These are phyloP conservation scores for Xylaria sp. DNA, from an alignment of 2,329 filamentous ascomycete genomes.

Conservation along the genomic window DNA sequence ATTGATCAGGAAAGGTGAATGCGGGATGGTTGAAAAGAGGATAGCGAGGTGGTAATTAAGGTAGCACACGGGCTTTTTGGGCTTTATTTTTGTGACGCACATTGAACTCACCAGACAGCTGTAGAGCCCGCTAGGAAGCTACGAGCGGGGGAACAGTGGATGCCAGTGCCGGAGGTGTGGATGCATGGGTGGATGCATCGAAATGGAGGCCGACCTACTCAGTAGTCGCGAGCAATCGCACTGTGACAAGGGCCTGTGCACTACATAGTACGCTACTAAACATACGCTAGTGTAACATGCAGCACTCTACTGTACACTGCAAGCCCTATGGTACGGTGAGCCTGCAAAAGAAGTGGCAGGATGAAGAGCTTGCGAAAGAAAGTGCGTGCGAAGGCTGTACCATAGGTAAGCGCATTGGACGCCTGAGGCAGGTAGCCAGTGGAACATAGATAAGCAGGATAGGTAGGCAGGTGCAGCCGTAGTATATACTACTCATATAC, in stretches of 20 bases:
- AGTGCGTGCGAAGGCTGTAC: background rate
- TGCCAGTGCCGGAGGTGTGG: constrained; percentile 36
- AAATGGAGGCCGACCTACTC: constrained; percentile 23
- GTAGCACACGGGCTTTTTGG: constrained; percentile 57
- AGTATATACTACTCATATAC: background rate
- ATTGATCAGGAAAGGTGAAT: constrained; percentile 61
- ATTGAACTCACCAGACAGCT: constrained; percentile 49
- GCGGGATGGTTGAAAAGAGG: constrained; percentile 63
- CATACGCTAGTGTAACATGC: background rate
- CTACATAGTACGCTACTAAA: background rate
- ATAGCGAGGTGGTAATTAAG: constrained; percentile 57
- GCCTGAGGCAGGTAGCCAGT: background rate
- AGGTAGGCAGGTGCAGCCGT: background rate
- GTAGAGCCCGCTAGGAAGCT: constrained; percentile 50
- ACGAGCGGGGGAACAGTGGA: constrained; percentile 40
- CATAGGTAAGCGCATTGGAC: background rate
- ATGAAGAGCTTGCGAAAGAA: background rate
- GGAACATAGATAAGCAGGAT: background rate
- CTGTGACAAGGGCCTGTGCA: constrained; percentile 2
- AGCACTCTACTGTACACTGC: background rate
- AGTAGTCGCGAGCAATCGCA: background rate
- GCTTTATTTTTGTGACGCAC: constrained; percentile 51
- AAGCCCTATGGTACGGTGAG: background rate
- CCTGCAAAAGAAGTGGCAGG: constrained; percentile 4
- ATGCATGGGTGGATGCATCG: constrained; percentile 34